Evolutionary conservation across 2,329 filamentous ascomycete species (phyloP).

Genomic region (Apiospora sp.): DNA sequence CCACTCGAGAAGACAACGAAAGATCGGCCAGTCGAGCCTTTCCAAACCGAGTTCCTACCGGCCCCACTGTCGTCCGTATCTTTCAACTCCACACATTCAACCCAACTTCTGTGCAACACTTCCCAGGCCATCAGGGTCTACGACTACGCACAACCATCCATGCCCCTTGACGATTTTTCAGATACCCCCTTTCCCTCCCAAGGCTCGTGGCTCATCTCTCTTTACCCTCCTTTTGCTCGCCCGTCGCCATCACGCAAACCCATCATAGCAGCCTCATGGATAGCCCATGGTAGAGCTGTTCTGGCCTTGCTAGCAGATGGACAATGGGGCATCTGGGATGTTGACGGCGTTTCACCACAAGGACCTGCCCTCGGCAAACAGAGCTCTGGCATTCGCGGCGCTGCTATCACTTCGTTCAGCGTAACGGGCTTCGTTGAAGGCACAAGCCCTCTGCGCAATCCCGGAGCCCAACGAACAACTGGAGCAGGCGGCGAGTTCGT

Average conservation of each 20-base stretch:
- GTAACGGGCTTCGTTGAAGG: slow-evolving; percentile 68
- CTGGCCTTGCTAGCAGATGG: slow-evolving; percentile 67
- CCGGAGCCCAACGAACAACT: slow-evolving; percentile 46
- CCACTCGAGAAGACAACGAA: slow-evolving; percentile 53
- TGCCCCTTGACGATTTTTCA: slow-evolving; percentile 59
- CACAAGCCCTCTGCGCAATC: slow-evolving; percentile 61
- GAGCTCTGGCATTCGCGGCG: slow-evolving; percentile 61
- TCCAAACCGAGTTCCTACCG: slow-evolving; percentile 67
- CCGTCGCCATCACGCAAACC: slow-evolving; percentile 62
- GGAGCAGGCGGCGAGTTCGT: slow-evolving; percentile 59
- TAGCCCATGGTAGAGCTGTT: slow-evolving; percentile 66
- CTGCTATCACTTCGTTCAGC: slow-evolving; percentile 65
- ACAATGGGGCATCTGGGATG: slow-evolving; percentile 74
- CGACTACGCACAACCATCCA: slow-evolving; percentile 63
- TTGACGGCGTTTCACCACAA: slow-evolving; percentile 64
- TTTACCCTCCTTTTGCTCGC: slow-evolving; percentile 65
- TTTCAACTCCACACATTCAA: slow-evolving; percentile 67
- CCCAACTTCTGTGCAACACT: slow-evolving; percentile 65
- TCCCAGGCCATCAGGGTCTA: slow-evolving; percentile 68
- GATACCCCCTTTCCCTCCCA: slow-evolving; percentile 62
- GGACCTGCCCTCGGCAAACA: slow-evolving; percentile 56
- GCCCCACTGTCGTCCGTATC: slow-evolving; percentile 62
- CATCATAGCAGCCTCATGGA: slow-evolving; percentile 69
- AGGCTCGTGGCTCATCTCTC: slow-evolving; percentile 70
- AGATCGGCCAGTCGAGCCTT: slow-evolving; percentile 53